These are phyloP conservation scores for Apiospora malaysiana DNA, from an alignment of 2,329 filamentous ascomycete genomes.

Conservation along the genomic window DNA sequence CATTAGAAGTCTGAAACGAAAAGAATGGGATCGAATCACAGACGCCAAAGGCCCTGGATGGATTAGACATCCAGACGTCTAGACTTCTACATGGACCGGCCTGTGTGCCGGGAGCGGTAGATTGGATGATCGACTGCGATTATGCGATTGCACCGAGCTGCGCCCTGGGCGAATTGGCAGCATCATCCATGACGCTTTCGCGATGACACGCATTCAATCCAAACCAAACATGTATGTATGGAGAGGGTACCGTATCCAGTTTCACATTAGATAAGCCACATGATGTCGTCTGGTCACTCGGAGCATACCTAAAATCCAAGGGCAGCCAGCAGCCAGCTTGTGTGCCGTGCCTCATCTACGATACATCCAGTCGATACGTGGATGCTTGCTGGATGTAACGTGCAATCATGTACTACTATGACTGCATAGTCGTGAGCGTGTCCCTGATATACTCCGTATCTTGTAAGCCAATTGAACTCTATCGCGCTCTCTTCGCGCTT, in stretches of 20 bases:
- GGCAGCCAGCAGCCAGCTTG: neutral
- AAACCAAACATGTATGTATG: neutral
- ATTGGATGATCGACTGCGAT: constrained; percentile 2
- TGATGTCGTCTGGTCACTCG: neutral
- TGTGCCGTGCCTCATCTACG: neutral
- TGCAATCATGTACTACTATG: neutral
- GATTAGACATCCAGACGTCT: no score
- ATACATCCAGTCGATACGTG: neutral
- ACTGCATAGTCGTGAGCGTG: neutral
- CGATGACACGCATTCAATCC: constrained; percentile 7
- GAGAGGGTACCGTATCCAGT: neutral
- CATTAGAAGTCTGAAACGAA: constrained; percentile 5
- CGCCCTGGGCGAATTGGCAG: constrained; percentile 3
- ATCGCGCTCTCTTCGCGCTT: neutral
- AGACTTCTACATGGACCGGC: neutral
- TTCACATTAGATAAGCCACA: constrained; percentile 15
- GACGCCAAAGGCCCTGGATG: neutral
- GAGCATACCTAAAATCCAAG: neutral
- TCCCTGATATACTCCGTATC: no score
- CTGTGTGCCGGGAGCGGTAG: no score
- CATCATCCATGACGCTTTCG: constrained; percentile 9
- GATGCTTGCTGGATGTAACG: constrained; percentile 6
- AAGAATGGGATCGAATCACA: constrained; percentile 16
- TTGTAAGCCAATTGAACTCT: neutral
- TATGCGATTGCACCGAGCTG: neutral